Percentiles rank a stretch among this genome's conserved stretches.
phyloP scores from a whole-genome alignment of 768 basidiomycete genomes.

The Lentinula sp. region DNA sequence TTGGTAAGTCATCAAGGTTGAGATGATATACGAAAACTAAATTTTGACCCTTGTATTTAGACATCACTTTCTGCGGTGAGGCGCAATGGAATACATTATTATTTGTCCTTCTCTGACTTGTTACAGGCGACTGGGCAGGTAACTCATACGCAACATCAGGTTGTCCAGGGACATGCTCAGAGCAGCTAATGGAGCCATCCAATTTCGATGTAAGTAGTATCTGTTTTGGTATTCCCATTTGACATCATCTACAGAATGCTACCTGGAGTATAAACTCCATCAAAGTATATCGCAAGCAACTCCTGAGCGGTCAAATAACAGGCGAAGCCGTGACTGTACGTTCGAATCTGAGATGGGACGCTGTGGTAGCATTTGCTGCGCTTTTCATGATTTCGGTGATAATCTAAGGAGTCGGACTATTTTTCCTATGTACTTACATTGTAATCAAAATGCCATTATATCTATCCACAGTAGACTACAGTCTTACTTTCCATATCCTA shows the following conservation, averaged over 20 bases:
- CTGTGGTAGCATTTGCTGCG: neutral
- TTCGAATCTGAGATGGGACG: neutral
- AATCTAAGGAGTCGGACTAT: neutral
- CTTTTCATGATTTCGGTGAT: neutral
- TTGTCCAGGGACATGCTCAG: conserved; percentile 70
- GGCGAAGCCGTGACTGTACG: conserved; percentile 1
- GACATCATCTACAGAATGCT: conserved; percentile 48
- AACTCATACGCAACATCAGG: conserved; percentile 69
- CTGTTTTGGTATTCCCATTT: neutral
- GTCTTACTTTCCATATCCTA: conserved; percentile 50
- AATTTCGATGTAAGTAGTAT: conserved; percentile 62
- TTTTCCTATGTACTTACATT: neutral
- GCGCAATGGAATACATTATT: neutral
- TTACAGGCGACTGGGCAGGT: conserved; percentile 75
- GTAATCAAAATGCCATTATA: too few species aligned
- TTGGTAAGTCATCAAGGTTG: conserved; percentile 45
- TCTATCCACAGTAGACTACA: conserved; percentile 23
- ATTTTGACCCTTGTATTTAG: conserved; percentile 24
- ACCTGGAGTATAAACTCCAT: conserved; percentile 77
- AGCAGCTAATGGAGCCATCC: conserved; percentile 54
- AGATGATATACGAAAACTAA: neutral
- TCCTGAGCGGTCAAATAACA: conserved; percentile 31
- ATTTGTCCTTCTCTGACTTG: conserved; percentile 4
- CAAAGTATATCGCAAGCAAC: conserved; percentile 65
- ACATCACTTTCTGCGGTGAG: conserved; percentile 80